These are phyloP conservation scores for Schizosaccharomyces octosporus DNA, from an alignment of 805 yeast genomes.

Conservation along the genomic window DNA sequence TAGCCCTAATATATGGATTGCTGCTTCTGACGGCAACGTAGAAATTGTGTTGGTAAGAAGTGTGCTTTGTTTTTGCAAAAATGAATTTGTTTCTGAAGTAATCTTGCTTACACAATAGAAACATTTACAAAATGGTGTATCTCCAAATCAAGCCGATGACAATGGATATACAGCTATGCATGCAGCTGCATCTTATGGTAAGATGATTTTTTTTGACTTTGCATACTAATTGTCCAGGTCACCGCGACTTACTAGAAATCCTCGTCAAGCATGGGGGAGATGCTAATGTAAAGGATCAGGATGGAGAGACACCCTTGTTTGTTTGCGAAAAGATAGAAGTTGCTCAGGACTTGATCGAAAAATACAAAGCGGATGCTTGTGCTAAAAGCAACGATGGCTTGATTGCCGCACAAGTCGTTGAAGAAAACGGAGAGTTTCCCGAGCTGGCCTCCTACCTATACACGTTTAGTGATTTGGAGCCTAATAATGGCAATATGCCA, in stretches of 20 bases:
- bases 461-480: not conserved
- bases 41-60: not conserved
- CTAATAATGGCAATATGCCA: constrained; percentile 1
- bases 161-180: constrained; percentile 93
- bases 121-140: not conserved
- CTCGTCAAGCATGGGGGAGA: constrained; percentile 40
- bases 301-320: constrained; percentile 90
- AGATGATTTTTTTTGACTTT: not conserved
- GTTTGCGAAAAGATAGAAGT: constrained; percentile 50
- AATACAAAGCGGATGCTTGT: not conserved
- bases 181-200: constrained; percentile 73
- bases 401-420: not conserved
- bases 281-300: constrained; percentile 56
- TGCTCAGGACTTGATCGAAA: constrained; percentile 41
- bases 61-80: not conserved
- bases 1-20: not conserved
- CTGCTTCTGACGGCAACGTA: not conserved
- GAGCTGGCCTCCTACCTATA: not conserved
- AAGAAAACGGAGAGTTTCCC: not conserved
- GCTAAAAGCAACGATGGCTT: not conserved
- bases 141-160: constrained; percentile 58
- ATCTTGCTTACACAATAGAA: not conserved
- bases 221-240: not conserved
- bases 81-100: not conserved
- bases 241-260: constrained; percentile 16